Evolutionary conservation across 768 basidiomycete species (phyloP).

Genomic region (Crassisporium funariophilum): DNA sequence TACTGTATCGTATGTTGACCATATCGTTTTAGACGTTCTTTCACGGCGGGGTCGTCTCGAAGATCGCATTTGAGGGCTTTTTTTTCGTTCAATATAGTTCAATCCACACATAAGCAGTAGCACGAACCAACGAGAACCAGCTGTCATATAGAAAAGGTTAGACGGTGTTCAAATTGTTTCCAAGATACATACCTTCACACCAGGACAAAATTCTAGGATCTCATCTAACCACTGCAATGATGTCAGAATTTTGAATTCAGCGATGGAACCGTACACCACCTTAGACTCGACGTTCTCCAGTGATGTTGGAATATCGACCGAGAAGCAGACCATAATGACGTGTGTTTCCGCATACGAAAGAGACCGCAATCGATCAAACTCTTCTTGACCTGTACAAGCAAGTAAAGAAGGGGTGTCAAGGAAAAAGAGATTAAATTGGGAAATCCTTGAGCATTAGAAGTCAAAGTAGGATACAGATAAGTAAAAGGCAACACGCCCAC

Average conservation of each 20-base stretch:
- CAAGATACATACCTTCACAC: conserved; percentile 79
- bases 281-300: conserved; percentile 96
- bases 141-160: conserved; percentile 36
- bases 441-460: too few relatives aligned
- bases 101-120: not conserved
- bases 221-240: conserved; percentile 87
- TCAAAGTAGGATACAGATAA: not conserved
- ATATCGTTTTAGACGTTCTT: conserved; percentile 72
- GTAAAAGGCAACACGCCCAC: conserved; percentile 19
- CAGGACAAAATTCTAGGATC: conserved; percentile 89
- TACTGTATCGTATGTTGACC: conserved; percentile 80
- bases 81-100: conserved; percentile 7
- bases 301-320: conserved; percentile 94
- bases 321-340: conserved; percentile 95
- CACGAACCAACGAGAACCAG: conserved; percentile 86
- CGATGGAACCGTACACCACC: conserved; percentile 37
- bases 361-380: conserved; percentile 91
- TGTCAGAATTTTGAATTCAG: not conserved
- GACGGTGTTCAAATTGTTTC: too few relatives aligned
- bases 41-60: conserved; percentile 75
- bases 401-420: conserved; percentile 8
- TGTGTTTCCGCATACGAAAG: conserved; percentile 97
- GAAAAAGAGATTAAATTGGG: conserved; percentile 4
- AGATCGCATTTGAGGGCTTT: conserved; percentile 95
- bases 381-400: conserved; percentile 76